Percentiles rank a stretch among this genome's conserved stretches.
Evolutionary conservation across 2,329 filamentous ascomycete genomes (phyloP).

Genomic region (Xylariaceae sp.): DNA sequence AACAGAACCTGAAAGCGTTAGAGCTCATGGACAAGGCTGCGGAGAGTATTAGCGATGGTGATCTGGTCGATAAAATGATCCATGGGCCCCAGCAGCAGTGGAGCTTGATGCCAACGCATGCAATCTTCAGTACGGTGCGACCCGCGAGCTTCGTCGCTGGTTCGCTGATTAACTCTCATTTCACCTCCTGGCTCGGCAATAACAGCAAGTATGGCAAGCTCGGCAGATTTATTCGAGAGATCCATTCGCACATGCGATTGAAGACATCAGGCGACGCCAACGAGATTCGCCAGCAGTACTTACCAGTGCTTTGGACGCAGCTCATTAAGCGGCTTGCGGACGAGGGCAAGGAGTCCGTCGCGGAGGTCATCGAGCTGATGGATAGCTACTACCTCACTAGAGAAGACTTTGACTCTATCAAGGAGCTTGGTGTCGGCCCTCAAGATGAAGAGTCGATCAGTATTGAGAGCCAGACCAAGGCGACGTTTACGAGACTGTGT

Average conservation of each 20-base stretch:
- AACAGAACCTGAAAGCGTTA: conserved; percentile 74
- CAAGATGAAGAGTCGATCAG: conserved; percentile 72
- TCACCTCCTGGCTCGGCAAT: conserved; percentile 91
- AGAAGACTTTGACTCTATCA: conserved; percentile 89
- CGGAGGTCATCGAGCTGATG: conserved; percentile 88
- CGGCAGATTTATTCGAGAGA: conserved; percentile 79
- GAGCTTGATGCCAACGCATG: conserved; percentile 96
- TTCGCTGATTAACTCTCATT: conserved; percentile 67
- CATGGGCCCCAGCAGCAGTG: conserved; percentile 97
- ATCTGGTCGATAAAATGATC: conserved; percentile 96
- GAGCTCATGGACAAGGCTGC: conserved; percentile 85
- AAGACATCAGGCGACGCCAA: conserved; percentile 85
- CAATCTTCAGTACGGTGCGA: conserved; percentile 88
- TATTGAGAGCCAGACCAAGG: conserved; percentile 81
- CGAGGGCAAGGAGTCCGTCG: conserved; percentile 78
- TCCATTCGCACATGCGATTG: conserved; percentile 95
- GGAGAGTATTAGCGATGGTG: conserved; percentile 94
- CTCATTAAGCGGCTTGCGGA: conserved; percentile 68
- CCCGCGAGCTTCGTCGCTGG: conserved; percentile 86
- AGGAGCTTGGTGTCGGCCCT: conserved; percentile 83
- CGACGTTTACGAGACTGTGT: conserved; percentile 83
- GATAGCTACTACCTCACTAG: conserved; percentile 93
- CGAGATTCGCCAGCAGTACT: conserved; percentile 90
- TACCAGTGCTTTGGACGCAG: conserved; percentile 82
- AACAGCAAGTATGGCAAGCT: conserved; percentile 83